These are phyloP conservation scores for Coprinopsis marcescibilis DNA, from an alignment of 768 basidiomycete genomes.

Conservation along the genomic window DNA sequence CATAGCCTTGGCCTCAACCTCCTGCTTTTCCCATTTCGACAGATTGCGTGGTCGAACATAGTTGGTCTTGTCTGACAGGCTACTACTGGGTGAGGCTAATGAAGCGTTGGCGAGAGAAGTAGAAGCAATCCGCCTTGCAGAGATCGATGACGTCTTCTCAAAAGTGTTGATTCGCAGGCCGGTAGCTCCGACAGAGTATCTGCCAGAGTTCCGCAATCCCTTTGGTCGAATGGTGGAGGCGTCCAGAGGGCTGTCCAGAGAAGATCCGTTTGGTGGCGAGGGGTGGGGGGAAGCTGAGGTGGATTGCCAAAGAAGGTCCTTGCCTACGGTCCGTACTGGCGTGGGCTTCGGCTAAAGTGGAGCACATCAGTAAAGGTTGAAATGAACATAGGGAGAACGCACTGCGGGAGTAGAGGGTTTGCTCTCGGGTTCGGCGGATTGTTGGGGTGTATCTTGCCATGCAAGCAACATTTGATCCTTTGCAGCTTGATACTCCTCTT, in stretches of 20 bases:
- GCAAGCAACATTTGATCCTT: conserved; percentile 56
- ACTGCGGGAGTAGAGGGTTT: conserved; percentile 25
- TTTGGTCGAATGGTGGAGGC: conserved; percentile 10
- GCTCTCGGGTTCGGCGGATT: conserved; percentile 35
- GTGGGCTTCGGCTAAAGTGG: conserved; percentile 10
- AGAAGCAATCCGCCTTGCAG: conserved; percentile 32
- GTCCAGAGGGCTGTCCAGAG: conserved; percentile 22
- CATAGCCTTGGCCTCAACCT: conserved; percentile 76
- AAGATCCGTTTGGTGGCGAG: conserved; percentile 27
- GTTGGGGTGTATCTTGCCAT: conserved; percentile 59
- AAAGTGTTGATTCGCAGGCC: conserved; percentile 50
- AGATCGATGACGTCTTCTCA: conserved; percentile 22
- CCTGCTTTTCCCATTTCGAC: conserved; percentile 85
- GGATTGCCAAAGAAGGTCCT: conserved; percentile 64
- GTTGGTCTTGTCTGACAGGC: conserved; percentile 54
- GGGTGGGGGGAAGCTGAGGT: conserved; percentile 36
- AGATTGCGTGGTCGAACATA: conserved; percentile 16
- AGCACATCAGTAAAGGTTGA: conserved; percentile 5
- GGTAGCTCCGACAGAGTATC: conserved; percentile 42
- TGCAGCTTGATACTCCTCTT: conserved; percentile 63
- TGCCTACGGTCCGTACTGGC: conserved; percentile 35
- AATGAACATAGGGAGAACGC: conserved; percentile 6
- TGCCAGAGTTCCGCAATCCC: conserved; percentile 27
- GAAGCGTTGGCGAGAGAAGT: conserved; percentile 39
- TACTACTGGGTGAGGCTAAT: conserved; percentile 19